Evolutionary conservation across 1,284 basidiomycete genomes (phyloP).

Genomic region (Ceratobasidium sp.): DNA sequence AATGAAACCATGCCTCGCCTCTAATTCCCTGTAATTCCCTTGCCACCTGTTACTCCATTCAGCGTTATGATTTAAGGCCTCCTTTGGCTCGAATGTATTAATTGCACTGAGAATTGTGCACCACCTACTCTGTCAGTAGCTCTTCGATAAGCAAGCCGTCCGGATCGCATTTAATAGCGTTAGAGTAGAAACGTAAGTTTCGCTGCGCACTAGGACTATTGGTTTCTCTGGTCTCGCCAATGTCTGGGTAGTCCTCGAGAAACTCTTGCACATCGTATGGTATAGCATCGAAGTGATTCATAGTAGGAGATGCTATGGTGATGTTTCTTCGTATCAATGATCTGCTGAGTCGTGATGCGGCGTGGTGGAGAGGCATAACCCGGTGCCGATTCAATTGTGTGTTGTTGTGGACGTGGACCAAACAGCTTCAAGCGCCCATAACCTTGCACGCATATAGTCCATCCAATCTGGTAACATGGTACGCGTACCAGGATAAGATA

Average conservation of each 20-base stretch:
- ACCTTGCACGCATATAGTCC: no score
- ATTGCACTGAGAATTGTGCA: not conserved
- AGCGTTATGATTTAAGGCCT: not conserved
- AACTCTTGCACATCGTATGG: constrained; percentile 74
- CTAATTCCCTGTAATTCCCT: constrained; percentile 72
- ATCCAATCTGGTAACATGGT: no score
- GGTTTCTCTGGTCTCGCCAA: constrained; percentile 56
- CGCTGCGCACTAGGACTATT: constrained; percentile 53
- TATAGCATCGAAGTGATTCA: constrained; percentile 49
- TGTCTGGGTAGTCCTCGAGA: constrained; percentile 70
- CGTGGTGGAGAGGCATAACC: not conserved
- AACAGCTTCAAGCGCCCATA: no score
- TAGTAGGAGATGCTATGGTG: not conserved
- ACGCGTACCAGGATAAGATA: no score
- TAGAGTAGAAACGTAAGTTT: constrained; percentile 76
- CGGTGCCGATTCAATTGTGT: not conserved
- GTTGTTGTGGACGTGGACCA: no score
- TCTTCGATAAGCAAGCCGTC: constrained; percentile 74
- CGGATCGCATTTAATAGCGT: constrained; percentile 69
- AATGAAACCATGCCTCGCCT: constrained; percentile 78
- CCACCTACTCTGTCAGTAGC: constrained; percentile 69
- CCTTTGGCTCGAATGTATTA: not conserved
- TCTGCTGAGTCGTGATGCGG: not conserved
- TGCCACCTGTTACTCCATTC: constrained; percentile 66
- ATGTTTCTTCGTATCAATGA: not conserved